A percentile compares a stretch with the other conserved stretches of the same genome.
phyloP scores from a whole-genome alignment of 176 grass and related monocot genomes.

The Musa troglodytarum region DNA sequence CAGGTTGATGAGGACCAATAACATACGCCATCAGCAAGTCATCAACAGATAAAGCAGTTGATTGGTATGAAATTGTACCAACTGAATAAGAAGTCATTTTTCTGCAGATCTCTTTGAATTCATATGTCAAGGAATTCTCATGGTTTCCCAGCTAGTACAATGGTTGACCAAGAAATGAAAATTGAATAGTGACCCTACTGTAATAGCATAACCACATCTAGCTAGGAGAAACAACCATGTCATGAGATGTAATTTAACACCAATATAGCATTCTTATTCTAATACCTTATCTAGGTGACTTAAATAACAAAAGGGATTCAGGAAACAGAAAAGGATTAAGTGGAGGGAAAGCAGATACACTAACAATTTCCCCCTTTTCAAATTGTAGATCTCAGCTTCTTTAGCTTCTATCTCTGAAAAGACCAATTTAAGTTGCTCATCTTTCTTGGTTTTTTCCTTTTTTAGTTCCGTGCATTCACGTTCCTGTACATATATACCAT shows the following conservation, averaged over 20 bases:
- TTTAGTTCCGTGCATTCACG: conserved; percentile 48
- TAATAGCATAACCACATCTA: too few relatives aligned
- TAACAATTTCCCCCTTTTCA: conserved; percentile 50
- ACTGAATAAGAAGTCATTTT: too few relatives aligned
- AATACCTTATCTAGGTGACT: not conserved
- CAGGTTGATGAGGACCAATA: too few relatives aligned
- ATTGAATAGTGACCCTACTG: too few relatives aligned
- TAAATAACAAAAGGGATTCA: not conserved
- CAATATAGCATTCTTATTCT: not conserved
- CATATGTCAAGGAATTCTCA: too few relatives aligned
- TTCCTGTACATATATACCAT: conserved; percentile 37
- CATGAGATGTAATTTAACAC: not conserved
- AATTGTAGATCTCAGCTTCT: conserved; percentile 55
- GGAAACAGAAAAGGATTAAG: not conserved
- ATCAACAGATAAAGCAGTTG: too few relatives aligned
- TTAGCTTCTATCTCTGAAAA: conserved; percentile 34
- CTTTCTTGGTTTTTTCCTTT: conserved; percentile 50
- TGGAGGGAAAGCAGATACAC: conserved; percentile 7
- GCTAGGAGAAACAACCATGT: not conserved
- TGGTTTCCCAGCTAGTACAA: too few relatives aligned
- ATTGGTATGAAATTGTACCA: too few relatives aligned
- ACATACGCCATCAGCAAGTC: too few relatives aligned
- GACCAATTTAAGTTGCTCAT: conserved; percentile 47
- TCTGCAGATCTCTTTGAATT: too few relatives aligned
- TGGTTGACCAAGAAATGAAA: too few relatives aligned